Evolutionary conservation across 2,329 filamentous ascomycete species (phyloP).

Genomic region (Macrophomina pseudophaseolina): DNA sequence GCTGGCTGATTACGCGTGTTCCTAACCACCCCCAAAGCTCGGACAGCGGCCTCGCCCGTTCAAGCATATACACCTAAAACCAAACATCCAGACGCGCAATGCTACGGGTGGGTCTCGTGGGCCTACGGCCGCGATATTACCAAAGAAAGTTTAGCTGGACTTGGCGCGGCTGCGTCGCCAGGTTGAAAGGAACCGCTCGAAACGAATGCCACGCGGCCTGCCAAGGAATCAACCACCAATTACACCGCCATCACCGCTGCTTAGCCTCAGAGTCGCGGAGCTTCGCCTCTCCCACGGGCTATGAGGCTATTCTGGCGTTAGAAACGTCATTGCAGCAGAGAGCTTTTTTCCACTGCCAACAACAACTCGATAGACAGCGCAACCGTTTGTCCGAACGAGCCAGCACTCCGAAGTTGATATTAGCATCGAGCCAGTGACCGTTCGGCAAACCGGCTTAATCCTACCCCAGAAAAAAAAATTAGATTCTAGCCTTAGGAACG

Average conservation of each 20-base stretch:
- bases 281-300: background rate
- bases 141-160: background rate
- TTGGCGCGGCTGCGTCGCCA: slow-evolving; percentile 2
- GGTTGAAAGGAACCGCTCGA: background rate
- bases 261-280: slow-evolving; percentile 15
- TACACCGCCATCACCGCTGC: background rate
- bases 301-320: background rate
- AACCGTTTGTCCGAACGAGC: background rate
- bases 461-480: background rate
- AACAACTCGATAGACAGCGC: background rate
- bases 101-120: slow-evolving; percentile 16
- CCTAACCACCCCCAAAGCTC: slow-evolving; percentile 1
- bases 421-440: no score
- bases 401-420: no score
- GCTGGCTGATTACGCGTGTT: slow-evolving; percentile 20
- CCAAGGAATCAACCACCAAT: background rate
- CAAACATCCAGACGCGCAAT: slow-evolving; percentile 14
- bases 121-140: background rate
- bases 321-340: background rate
- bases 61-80: background rate
- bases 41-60: slow-evolving; percentile 11
- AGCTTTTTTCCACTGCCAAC: background rate
- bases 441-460: background rate
- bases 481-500: background rate
- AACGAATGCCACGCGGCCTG: slow-evolving; percentile 18